A percentile compares a stretch with the other conserved stretches of the same genome.
Conservation (phyloP, 2,329 filamentous ascomycete genomes). For the Fusarium setosum region DNA sequence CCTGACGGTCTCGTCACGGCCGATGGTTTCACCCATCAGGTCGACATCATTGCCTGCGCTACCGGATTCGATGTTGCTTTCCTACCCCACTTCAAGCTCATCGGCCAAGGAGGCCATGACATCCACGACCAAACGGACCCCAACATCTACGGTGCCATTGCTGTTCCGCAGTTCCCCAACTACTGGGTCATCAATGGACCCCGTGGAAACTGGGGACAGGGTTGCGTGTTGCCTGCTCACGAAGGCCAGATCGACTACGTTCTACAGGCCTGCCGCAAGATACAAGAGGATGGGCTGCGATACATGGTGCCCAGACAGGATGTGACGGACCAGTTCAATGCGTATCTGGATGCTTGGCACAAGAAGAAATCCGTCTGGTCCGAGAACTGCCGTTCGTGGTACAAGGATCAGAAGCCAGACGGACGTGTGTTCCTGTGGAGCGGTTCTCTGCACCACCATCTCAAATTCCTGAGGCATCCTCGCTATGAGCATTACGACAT, state of each 20-base stretch:
- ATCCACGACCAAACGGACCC: conserved; percentile 4
- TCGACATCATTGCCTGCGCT: conserved; percentile 22
- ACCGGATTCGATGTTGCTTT: conserved; percentile 29
- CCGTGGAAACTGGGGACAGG: too few relatives aligned
- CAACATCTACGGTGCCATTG: conserved; percentile 12
- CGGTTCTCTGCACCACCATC: too few relatives aligned
- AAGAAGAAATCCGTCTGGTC: conserved; percentile 16
- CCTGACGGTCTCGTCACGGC: conserved; percentile 9
- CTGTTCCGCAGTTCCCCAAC: background rate
- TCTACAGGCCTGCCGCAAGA: too few relatives aligned
- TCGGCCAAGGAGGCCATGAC: background rate
- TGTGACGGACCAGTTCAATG: conserved; percentile 17
- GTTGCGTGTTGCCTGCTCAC: too few relatives aligned
- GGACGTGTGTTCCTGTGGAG: background rate
- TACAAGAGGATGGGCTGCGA: too few relatives aligned
- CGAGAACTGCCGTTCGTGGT: conserved; percentile 3
- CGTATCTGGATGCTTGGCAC: conserved; percentile 9
- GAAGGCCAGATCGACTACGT: too few relatives aligned
- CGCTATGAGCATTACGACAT: background rate
- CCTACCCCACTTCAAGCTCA: background rate
- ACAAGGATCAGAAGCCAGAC: background rate
- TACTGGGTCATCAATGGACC: too few relatives aligned
- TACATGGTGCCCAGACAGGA: too few relatives aligned
- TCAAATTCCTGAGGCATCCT: background rate
- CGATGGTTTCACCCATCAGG: background rate